Conservation (phyloP, 768 basidiomycete genomes). For the Termitomyces eurrhizus region DNA sequence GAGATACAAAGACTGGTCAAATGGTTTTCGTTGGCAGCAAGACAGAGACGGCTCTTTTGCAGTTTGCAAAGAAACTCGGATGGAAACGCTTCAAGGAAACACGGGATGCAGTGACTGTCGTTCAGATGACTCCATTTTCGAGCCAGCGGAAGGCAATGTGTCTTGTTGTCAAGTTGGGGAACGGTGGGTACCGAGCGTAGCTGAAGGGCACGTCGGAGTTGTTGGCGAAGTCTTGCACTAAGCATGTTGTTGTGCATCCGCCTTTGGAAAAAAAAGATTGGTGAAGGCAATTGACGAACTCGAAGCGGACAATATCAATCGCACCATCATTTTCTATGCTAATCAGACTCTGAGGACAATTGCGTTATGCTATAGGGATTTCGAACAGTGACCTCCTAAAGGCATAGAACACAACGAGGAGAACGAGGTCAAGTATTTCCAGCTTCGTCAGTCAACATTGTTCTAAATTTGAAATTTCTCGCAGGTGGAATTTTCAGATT, state of each 20-base stretch:
- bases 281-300: constrained; percentile 56
- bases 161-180: constrained; percentile 64
- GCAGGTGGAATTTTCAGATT: constrained; percentile 64
- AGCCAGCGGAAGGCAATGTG: constrained; percentile 95
- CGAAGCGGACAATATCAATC: constrained; percentile 76
- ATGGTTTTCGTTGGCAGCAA: constrained; percentile 83
- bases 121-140: constrained; percentile 93
- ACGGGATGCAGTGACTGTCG: constrained; percentile 56
- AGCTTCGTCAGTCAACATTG: neutral
- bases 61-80: constrained; percentile 74
- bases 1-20: constrained; percentile 55
- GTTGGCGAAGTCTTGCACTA: constrained; percentile 68
- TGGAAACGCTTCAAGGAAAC: constrained; percentile 73
- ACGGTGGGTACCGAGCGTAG: constrained; percentile 55
- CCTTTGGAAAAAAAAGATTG: constrained; percentile 22
- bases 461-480: constrained; percentile 13
- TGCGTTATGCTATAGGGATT: constrained; percentile 90
- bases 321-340: constrained; percentile 97
- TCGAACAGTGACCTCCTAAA: constrained; percentile 79
- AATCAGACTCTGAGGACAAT: constrained; percentile 95
- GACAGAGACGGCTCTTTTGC: constrained; percentile 89
- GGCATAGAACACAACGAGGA: constrained; percentile 35
- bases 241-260: constrained; percentile 66
- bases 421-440: constrained; percentile 45
- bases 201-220: constrained; percentile 96